phyloP scores from a whole-genome alignment of 345 rosid genomes.

The Heritiera fomes region DNA sequence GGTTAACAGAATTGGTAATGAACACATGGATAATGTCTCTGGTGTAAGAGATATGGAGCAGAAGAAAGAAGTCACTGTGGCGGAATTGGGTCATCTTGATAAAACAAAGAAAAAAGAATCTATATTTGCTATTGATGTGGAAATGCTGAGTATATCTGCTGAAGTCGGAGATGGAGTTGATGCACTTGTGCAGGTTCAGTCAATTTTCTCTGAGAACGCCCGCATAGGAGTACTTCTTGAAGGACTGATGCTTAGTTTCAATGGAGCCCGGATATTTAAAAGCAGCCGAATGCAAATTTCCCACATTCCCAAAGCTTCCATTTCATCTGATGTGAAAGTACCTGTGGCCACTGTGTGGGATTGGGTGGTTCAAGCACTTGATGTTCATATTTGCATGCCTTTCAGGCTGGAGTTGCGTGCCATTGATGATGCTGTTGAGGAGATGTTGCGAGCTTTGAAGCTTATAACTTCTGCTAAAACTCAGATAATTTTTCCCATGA shows the following conservation, averaged over 20 bases:
- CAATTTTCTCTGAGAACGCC: conserved; percentile 98
- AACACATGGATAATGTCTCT: conserved; percentile 37
- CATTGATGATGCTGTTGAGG: conserved; percentile 92
- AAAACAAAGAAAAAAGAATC: conserved; percentile 83
- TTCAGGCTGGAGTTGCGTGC: conserved; percentile 92
- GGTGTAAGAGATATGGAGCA: conserved; percentile 42
- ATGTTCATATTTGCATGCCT: conserved; percentile 83
- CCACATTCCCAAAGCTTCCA: conserved; percentile 69
- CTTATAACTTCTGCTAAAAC: conserved; percentile 69
- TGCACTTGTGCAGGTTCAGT: conserved; percentile 69
- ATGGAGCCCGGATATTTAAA: conserved; percentile 69
- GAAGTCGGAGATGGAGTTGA: conserved; percentile 94
- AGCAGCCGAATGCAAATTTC: conserved; percentile 97
- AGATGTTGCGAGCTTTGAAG: conserved; percentile 84
- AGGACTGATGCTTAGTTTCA: conserved; percentile 69
- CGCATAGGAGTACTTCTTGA: conserved; percentile 94
- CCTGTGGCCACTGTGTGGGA: conserved; percentile 51
- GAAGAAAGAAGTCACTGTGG: conserved; percentile 45
- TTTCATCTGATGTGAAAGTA: conserved; percentile 50
- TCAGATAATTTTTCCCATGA: conserved; percentile 52
- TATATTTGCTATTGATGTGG: conserved; percentile 93
- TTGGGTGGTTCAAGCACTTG: conserved; percentile 93
- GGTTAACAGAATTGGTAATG: conserved; percentile 48
- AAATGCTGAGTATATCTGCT: conserved; percentile 73
- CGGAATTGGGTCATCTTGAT: conserved; percentile 47